A percentile compares a stretch with the other conserved stretches of the same genome.
Evolutionary conservation across 2,329 filamentous ascomycete genomes (phyloP).

Genomic region (Aspergillus sp.): DNA sequence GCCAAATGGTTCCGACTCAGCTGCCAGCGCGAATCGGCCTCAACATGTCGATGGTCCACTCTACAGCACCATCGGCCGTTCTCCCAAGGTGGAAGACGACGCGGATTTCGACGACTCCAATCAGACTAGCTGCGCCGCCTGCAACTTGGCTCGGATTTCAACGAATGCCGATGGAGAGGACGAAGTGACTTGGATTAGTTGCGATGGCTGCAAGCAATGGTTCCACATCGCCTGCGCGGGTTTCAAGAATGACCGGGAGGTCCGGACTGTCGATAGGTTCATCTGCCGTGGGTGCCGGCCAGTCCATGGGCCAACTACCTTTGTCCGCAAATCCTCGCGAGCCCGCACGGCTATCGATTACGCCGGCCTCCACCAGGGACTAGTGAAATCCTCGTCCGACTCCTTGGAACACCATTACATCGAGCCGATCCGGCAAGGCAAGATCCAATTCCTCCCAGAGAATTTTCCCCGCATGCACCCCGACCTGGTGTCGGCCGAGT

Average conservation of each 20-base stretch:
- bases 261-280: slow-evolving; percentile 59
- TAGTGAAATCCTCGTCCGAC: slow-evolving; percentile 56
- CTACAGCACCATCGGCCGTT: slow-evolving; percentile 3
- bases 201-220: slow-evolving; percentile 60
- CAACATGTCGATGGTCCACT: slow-evolving; percentile 6
- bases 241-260: slow-evolving; percentile 55
- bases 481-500: slow-evolving; percentile 53
- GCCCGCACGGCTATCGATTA: slow-evolving; percentile 60
- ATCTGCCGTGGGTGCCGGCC: slow-evolving; percentile 53
- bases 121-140: slow-evolving; percentile 48
- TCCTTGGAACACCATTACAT: slow-evolving; percentile 60
- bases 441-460: slow-evolving; percentile 51
- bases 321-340: slow-evolving; percentile 56
- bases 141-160: slow-evolving; percentile 46
- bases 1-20: slow-evolving; percentile 7
- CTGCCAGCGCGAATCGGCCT: slow-evolving; percentile 6
- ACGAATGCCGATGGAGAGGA: slow-evolving; percentile 45
- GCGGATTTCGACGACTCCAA: slow-evolving; percentile 16
- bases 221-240: slow-evolving; percentile 59
- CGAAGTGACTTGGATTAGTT: slow-evolving; percentile 53
- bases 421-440: slow-evolving; percentile 56
- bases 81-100: slow-evolving; percentile 22
- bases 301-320: slow-evolving; percentile 54
- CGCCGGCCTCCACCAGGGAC: slow-evolving; percentile 56
- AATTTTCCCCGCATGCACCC: slow-evolving; percentile 55